Base-by-base conservation (phyloP, 306 rosid species). In the Malus asiatica region DNA sequence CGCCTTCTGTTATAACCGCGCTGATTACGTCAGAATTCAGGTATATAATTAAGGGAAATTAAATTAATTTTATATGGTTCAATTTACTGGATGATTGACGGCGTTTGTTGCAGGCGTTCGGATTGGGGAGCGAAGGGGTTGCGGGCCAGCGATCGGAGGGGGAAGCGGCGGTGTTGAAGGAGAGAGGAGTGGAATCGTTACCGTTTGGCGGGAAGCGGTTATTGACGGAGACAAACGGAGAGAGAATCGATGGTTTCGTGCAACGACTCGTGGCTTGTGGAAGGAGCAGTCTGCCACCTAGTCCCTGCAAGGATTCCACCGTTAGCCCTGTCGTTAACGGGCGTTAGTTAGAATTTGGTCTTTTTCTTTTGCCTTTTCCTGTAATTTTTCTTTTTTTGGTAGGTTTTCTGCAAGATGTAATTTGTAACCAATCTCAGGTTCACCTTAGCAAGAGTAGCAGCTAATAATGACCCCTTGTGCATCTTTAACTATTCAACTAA, bases 161-260 rank as follows among this genome's bases (percentile, higher is more conserved):
- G 14, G 89, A 86, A 72, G 85, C 29, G 67, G 89, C 79, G 60
- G 92, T 95, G 78, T 74, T 95, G 83, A 83, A 81, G 57, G 97
- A 92, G 75, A 87, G 86, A 72, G 92, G 93, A 1, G 83, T 90
- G 19, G 97, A 95, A 80, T 88, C 99, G 87, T 83, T 92, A 67
- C 93, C 99, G 73, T 95, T 92, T 92, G 99, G 99, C 87, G 97
- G 99, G 89, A 95, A 95, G 79, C 96, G 97, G 88, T 92, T 95
- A 81, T 84, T 95, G 81, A 88, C 88, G 87, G 99, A 89, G 84
- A 92, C 92, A 40, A 95, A 95, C 93, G 99, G 96, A 19, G 83
- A 88, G 76, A 89, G 97, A 83, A 95, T 95, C 73, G 92, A 88
- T 59, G 68, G 82, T 76, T 95, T 95, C 74, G 97, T 83, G 70